Conservation (phyloP, 2,329 filamentous ascomycete species). For the Aspergillus sp. region DNA sequence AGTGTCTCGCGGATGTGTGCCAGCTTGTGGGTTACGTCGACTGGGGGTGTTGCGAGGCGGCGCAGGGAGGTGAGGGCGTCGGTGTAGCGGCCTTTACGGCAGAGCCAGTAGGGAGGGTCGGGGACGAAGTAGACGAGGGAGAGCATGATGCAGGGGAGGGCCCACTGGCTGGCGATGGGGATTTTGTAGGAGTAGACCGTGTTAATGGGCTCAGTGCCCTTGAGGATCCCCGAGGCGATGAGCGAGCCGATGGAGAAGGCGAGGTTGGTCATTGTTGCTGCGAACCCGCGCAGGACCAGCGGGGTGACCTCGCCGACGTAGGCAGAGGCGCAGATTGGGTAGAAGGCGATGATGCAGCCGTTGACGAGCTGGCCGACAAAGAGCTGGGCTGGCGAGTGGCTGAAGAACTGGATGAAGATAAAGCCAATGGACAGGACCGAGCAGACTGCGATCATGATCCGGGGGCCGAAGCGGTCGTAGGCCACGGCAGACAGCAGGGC, state of each 20-base stretch:
- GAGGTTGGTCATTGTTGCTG: constrained; percentile 30
- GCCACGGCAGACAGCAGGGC: constrained; percentile 24
- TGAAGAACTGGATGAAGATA: constrained; percentile 65
- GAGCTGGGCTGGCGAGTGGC: constrained; percentile 54
- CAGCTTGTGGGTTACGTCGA: constrained; percentile 23
- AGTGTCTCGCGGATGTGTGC: constrained; percentile 31
- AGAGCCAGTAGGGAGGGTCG: constrained; percentile 28
- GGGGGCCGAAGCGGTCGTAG: constrained; percentile 30
- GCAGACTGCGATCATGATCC: constrained; percentile 25
- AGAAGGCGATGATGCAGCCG: constrained; percentile 62
- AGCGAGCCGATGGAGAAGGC: constrained; percentile 33
- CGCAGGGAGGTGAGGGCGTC: constrained; percentile 18
- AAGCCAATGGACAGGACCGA: constrained; percentile 42
- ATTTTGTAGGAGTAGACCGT: constrained; percentile 23
- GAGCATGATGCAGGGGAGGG: constrained; percentile 23
- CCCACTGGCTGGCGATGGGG: constrained; percentile 28
- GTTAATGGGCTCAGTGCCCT: constrained; percentile 20
- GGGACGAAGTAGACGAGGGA: constrained; percentile 22
- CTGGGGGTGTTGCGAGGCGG: constrained; percentile 20
- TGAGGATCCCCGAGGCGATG: constrained; percentile 31
- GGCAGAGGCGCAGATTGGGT: constrained; percentile 54
- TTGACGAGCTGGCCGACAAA: constrained; percentile 63
- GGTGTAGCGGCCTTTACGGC: constrained; percentile 20
- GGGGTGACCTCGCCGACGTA: constrained; percentile 33
- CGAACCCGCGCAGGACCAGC: constrained; percentile 30